A percentile compares a stretch with the other conserved stretches of the same genome.
Conservation (phyloP, 352 stramenopile genomes). For the Pseudoperonospora humuli region DNA sequence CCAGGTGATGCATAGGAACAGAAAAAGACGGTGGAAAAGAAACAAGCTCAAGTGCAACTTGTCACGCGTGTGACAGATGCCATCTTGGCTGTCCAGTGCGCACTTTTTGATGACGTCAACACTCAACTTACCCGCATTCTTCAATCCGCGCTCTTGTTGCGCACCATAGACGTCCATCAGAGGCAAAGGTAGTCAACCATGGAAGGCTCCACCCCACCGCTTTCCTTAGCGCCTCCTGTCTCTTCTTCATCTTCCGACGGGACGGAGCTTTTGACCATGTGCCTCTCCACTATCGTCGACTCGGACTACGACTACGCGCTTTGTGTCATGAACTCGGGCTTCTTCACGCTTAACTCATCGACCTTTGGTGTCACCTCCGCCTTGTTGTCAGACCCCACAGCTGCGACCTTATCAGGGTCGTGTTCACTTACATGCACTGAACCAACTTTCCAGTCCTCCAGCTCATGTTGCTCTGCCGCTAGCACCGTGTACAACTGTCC, state of each 20-base stretch:
- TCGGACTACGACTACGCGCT: conserved; percentile 39
- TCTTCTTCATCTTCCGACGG: conserved; percentile 11
- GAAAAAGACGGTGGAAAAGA: no score
- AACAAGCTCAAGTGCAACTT: no score
- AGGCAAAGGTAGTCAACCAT: no score
- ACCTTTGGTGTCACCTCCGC: not conserved
- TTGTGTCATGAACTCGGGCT: conserved; percentile 62
- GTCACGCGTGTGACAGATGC: not conserved
- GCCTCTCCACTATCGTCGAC: conserved; percentile 28
- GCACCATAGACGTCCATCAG: no score
- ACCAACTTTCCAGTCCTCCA: conserved; percentile 20
- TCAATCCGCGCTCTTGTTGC: conserved; percentile 2
- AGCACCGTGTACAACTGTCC: conserved; percentile 19
- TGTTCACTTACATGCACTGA: conserved; percentile 31
- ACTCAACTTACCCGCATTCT: conserved; percentile 5
- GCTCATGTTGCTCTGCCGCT: conserved; percentile 31
- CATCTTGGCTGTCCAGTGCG: not conserved
- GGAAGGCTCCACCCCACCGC: no score
- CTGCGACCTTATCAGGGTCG: conserved; percentile 10
- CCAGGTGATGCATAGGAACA: no score
- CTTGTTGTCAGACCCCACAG: not conserved
- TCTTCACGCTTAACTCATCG: conserved; percentile 32
- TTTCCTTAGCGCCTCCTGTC: no score
- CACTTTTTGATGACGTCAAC: not conserved
- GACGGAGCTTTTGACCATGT: conserved; percentile 24